Percentiles rank a stretch among this genome's conserved stretches.
These are phyloP conservation scores for Bacterosira constricta DNA, from an alignment of 108 stramenopile species.

Conservation along the genomic window DNA sequence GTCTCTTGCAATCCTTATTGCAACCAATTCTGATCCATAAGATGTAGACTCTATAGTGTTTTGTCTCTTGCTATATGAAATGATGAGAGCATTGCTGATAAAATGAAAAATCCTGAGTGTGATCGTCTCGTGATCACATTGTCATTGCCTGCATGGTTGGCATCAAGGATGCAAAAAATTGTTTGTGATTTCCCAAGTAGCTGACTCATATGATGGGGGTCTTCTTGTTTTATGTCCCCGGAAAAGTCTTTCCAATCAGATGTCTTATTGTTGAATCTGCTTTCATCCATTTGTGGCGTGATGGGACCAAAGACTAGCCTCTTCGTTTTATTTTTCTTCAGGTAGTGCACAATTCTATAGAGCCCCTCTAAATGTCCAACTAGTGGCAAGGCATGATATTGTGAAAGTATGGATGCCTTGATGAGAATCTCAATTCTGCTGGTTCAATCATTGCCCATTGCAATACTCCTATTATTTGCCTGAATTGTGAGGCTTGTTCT, in stretches of 20 bases:
- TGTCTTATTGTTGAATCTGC: too few relatives aligned
- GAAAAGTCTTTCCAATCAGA: constrained; percentile 25
- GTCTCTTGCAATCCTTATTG: constrained; percentile 37
- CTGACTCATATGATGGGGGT: constrained; percentile 34
- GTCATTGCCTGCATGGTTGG: constrained; percentile 53
- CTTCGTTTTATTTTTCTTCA: too few relatives aligned
- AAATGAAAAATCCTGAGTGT: constrained; percentile 47
- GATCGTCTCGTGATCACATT: constrained; percentile 39
- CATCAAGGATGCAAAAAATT: constrained; percentile 36
- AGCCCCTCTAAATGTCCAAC: too few relatives aligned
- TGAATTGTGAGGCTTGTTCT: not conserved
- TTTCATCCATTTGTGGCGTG: too few relatives aligned
- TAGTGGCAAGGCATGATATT: too few relatives aligned
- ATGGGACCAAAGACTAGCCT: too few relatives aligned
- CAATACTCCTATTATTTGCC: constrained; percentile 40
- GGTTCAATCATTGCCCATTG: constrained; percentile 51
- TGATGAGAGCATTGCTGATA: constrained; percentile 41
- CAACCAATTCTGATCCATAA: constrained; percentile 52
- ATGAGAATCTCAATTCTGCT: constrained; percentile 47
- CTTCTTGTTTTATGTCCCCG: constrained; percentile 19
- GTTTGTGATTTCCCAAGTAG: constrained; percentile 36
- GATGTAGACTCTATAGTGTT: constrained; percentile 48
- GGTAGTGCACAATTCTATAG: too few relatives aligned
- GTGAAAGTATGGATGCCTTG: too few relatives aligned
- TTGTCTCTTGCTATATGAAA: constrained; percentile 42